Conservation (phyloP, 1,284 basidiomycete genomes). For the Cryptococcus depauperatus region DNA sequence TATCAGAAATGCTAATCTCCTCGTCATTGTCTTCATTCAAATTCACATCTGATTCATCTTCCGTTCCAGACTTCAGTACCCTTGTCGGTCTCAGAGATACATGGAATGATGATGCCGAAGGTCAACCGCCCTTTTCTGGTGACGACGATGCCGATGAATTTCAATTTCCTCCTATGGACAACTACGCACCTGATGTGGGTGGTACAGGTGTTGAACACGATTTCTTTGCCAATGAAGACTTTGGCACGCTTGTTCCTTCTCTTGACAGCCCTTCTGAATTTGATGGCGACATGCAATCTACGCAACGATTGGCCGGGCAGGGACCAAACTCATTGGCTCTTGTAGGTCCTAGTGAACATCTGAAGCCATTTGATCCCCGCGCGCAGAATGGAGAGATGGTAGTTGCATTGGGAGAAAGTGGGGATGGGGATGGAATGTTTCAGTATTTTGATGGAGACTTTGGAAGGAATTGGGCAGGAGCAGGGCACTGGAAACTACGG, state of each 20-base stretch:
- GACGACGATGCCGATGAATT: not conserved
- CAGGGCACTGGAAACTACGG: conserved; percentile 94
- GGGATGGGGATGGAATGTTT: conserved; percentile 55
- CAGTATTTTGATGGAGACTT: conserved; percentile 90
- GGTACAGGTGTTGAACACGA: conserved; percentile 23
- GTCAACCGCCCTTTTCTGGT: not conserved
- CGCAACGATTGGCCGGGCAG: too few species aligned
- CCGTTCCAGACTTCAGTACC: conserved; percentile 46
- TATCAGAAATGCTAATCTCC: conserved; percentile 65
- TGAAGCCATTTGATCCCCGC: conserved; percentile 69
- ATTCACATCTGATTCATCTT: conserved; percentile 57
- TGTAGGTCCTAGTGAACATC: conserved; percentile 45
- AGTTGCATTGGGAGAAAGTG: conserved; percentile 69
- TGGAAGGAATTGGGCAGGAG: conserved; percentile 95
- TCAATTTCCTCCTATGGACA: not conserved
- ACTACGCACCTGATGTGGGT: not conserved
- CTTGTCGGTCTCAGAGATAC: conserved; percentile 28
- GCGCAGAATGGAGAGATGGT: conserved; percentile 65
- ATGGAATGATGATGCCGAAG: conserved; percentile 18
- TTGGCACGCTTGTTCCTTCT: conserved; percentile 48
- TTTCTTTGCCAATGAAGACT: conserved; percentile 56
- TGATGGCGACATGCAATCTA: too few species aligned
- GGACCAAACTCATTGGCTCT: conserved; percentile 21
- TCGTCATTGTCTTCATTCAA: conserved; percentile 71
- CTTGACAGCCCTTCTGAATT: conserved; percentile 16